phyloP scores from a whole-genome alignment of 116 monocot species.

The Iris pallida region DNA sequence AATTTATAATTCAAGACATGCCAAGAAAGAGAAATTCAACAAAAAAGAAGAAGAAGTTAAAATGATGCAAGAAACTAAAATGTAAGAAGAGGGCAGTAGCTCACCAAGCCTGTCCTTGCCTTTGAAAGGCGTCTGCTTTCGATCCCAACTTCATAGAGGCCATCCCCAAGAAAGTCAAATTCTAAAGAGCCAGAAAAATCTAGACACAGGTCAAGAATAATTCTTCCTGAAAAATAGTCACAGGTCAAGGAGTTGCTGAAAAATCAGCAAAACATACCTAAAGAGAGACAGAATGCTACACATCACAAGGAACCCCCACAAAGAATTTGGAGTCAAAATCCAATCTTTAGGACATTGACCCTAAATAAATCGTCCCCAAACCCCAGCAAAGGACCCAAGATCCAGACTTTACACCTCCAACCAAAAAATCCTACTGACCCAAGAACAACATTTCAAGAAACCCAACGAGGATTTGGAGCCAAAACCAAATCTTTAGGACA shows the following conservation, averaged over 20 bases:
- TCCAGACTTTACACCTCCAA: not conserved
- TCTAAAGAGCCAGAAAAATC: too few relatives aligned
- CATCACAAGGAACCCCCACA: conserved; percentile 2
- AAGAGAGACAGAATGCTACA: not conserved
- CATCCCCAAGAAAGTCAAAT: conserved; percentile 6
- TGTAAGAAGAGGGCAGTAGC: not conserved
- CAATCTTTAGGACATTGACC: conserved; percentile 3
- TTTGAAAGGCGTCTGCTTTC: conserved; percentile 24
- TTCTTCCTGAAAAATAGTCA: not conserved
- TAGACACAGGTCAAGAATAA: not conserved
- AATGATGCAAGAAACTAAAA: not conserved
- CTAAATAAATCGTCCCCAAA: not conserved
- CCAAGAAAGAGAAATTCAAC: not conserved
- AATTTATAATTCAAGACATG: not conserved
- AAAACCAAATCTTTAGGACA: too few relatives aligned
- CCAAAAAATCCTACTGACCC: not conserved
- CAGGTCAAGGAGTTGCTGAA: not conserved
- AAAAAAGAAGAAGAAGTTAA: not conserved
- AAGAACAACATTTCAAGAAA: not conserved
- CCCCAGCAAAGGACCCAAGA: not conserved
- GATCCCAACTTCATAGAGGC: conserved; percentile 33
- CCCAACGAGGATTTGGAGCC: not conserved
- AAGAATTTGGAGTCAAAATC: conserved; percentile 5
- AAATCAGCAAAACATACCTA: not conserved
- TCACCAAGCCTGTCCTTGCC: conserved; percentile 33